Evolutionary conservation across 73 alveolate species (phyloP), one percentile per base, ranked within the genome.

Genomic region (Effrenium voratum): DNA sequence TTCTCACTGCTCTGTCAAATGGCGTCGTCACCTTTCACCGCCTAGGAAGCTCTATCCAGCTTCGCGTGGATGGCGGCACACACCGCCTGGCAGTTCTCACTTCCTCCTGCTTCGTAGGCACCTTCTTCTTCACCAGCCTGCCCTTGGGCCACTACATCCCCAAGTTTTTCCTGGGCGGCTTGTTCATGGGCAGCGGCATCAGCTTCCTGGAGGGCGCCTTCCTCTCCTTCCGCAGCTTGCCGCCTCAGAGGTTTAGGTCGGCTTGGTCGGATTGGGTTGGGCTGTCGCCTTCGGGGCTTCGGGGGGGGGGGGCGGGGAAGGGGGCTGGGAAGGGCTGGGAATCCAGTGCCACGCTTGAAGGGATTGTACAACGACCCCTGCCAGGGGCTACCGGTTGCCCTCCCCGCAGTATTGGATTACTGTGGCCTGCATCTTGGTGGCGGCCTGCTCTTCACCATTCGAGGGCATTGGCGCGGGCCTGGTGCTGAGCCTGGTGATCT

Each of bases 141-240:
- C 98, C 98, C 10, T 82, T 92, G 41, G 98, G 98, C 92, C 98
- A 92, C 47, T 92, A 63, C 66, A 92, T 92, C 83, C 98, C 98
- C 44, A 92, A 92, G 92, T 92, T 72, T 68, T 92, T 92, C 81
- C 66, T 92, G 46, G 98, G 98, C 36, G 98, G 98, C 81, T 57
- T 92, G 22, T 92, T 92, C 91, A 92, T 92, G 98, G 98, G 98
- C 45, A 92, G 98, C n/a, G 98, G 98, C 22, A 40, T 75, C 38
- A 92, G 98, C 81, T 75, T 92, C 46, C 85, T 92, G 57, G 98
- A 92, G 55, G 75, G 91, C 43, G 91, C 98, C 46, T 72, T 92
- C 47, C 80, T 92, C 26, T 92, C 98, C 28, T 92, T 50, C 81
- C 98, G 98, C 57, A 75, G 92, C 46, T 55, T 92, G 81, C 92